Evolutionary conservation across 2,329 filamentous ascomycete species (phyloP), one percentile per base, ranked within the genome.

Genomic region (Fusarium neocosmosporiellum): DNA sequence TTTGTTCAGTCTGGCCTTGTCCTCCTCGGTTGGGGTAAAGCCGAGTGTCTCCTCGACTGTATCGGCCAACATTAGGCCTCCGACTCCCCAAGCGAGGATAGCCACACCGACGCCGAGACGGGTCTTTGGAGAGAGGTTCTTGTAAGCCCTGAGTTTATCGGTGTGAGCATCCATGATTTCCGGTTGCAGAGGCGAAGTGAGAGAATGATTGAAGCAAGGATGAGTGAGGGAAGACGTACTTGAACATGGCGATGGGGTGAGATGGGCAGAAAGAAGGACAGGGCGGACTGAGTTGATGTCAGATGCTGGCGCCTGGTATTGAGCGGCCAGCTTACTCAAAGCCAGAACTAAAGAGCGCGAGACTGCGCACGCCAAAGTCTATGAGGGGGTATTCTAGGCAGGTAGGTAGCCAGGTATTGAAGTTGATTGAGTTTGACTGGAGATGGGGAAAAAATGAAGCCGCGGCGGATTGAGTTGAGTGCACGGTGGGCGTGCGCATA

Each of bases 31-130:
- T 2, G 95, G 89, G 41, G 88, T 90, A 81, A 94, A 88, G 8
- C 93, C 93, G 69, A 95, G 88, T 46, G 88, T 90, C 79, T 93
- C 88, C 82, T 96, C 95, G 18, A 92, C 90, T 65, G 87, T 86
- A 78, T 96, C 93, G 7, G 92, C 90, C 20, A 93, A 79, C 79
- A 92, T 91, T n/a, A 96, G 86, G 18, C 94, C 95, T 43, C 90
- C 84, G 43, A 86, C 84, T 16, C 94, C 94, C 89, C 94, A 98
- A 36, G 89, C 89, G 78, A 98, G 90, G 73, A 97, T 83, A 75
- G 91, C 92, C 57, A 90, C 80, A 75, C 95, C 95, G 71, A 97
- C 87, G 55, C 91, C 83, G 46, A 94, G 83, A 65, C 93, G 92
- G 27, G 93, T 92, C 75, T 89, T 91, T 20, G 92, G 88, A 5